phyloP scores from a whole-genome alignment of 2,329 filamentous ascomycete genomes.

The Arachnopeziza araneosa region DNA sequence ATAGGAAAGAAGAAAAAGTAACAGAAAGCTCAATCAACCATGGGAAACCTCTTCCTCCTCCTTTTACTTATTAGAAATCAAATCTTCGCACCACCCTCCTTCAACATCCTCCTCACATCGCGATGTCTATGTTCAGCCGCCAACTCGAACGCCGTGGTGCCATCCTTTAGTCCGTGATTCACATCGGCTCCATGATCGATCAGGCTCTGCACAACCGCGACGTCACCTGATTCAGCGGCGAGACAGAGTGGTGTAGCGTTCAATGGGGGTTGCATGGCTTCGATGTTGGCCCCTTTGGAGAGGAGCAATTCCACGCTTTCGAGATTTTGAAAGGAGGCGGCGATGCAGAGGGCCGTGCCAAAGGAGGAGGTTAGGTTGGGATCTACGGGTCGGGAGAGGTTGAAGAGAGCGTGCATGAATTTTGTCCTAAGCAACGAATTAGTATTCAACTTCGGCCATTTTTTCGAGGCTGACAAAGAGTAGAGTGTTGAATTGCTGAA shows the following conservation, averaged over 20 bases:
- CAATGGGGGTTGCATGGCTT: not conserved
- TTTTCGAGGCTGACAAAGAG: too few relatives aligned
- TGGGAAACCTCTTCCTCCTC: too few relatives aligned
- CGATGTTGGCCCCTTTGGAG: not conserved
- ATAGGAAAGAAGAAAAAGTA: too few relatives aligned
- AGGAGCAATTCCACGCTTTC: not conserved
- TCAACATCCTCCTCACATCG: not conserved
- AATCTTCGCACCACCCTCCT: not conserved
- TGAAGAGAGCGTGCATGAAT: not conserved
- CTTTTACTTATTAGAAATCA: not conserved
- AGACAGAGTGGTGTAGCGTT: not conserved
- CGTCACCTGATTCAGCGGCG: not conserved
- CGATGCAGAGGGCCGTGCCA: not conserved
- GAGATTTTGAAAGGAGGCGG: not conserved
- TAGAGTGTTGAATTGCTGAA: too few relatives aligned
- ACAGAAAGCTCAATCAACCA: too few relatives aligned
- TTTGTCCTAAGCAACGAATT: too few relatives aligned
- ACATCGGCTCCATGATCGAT: not conserved
- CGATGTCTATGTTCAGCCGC: not conserved
- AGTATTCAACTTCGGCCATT: too few relatives aligned
- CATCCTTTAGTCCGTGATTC: not conserved
- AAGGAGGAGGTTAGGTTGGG: not conserved
- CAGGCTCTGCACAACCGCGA: not conserved
- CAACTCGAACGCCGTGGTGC: not conserved
- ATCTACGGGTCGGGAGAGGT: not conserved